A percentile compares a stretch with the other conserved stretches of the same genome.
These are phyloP conservation scores for maize (Zea mays) DNA, from an alignment of 176 grass and related monocot genomes.

Conservation along the genomic window Zm-B73-REFERENCE-NAM-5.0 NC_050104.1:145599501-145600000, in stretches of 20 bases:
- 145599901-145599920: too few species aligned
- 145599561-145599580: constrained; percentile 44
- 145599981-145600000: too few species aligned
- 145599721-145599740: too few species aligned
- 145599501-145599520: constrained; percentile 52
- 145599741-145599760: too few species aligned
- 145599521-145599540: constrained; percentile 36
- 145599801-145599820: background rate
- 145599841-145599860: too few species aligned
- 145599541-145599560: constrained; percentile 24
- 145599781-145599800: too few species aligned
- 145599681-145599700: background rate
- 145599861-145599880: too few species aligned
- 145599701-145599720: too few species aligned
- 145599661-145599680: background rate
- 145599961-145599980: too few species aligned
- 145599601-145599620: constrained; percentile 36
- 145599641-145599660: constrained; percentile 51
- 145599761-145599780: background rate
- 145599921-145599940: too few species aligned
- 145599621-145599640: constrained; percentile 69
- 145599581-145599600: constrained; percentile 51
- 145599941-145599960: too few species aligned
- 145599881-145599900: too few species aligned
- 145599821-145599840: background rate